Evolutionary conservation across 495 filamentous ascomycete genomes (phyloP).

Genomic region (Aspergillus taichungensis): DNA sequence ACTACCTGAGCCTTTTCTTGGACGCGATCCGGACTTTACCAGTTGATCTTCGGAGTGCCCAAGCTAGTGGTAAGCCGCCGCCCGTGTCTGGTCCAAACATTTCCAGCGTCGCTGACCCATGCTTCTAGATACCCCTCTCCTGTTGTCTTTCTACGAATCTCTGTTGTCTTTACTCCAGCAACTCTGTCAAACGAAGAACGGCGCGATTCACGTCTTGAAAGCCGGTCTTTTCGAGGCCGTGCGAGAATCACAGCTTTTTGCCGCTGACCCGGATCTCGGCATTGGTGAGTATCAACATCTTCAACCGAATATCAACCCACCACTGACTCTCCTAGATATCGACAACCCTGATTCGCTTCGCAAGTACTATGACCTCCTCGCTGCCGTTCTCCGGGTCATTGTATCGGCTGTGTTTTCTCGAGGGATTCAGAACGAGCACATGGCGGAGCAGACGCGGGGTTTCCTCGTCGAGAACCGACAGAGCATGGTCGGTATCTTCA

Average conservation of each 20-base stretch:
- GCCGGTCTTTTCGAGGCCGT: slow-evolving; percentile 82
- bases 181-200: slow-evolving; percentile 67
- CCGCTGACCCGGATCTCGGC: slow-evolving; percentile 88
- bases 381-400: slow-evolving; percentile 74
- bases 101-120: slow-evolving; percentile 9
- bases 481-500: slow-evolving; percentile 81
- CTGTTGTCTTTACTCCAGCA: slow-evolving; percentile 77
- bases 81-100: not conserved
- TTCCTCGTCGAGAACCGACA: slow-evolving; percentile 76
- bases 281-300: slow-evolving; percentile 46
- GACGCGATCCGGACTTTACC: slow-evolving; percentile 70
- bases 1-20: slow-evolving; percentile 82
- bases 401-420: slow-evolving; percentile 66
- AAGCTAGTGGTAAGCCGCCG: slow-evolving; percentile 39
- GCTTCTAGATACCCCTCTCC: slow-evolving; percentile 39
- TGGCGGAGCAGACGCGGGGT: slow-evolving; percentile 57
- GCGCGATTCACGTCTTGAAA: slow-evolving; percentile 73
- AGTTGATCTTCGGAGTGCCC: slow-evolving; percentile 48
- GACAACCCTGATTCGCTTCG: slow-evolving; percentile 62
- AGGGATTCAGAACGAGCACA: slow-evolving; percentile 71
- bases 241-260: slow-evolving; percentile 70
- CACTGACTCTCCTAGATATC: slow-evolving; percentile 39
- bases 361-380: slow-evolving; percentile 75
- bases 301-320: not conserved
- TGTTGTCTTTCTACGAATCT: slow-evolving; percentile 61